Evolutionary conservation across 208 protist species (phyloP), one percentile per base, ranked within the genome.

Genomic region (Trypanosoma theileri): DNA sequence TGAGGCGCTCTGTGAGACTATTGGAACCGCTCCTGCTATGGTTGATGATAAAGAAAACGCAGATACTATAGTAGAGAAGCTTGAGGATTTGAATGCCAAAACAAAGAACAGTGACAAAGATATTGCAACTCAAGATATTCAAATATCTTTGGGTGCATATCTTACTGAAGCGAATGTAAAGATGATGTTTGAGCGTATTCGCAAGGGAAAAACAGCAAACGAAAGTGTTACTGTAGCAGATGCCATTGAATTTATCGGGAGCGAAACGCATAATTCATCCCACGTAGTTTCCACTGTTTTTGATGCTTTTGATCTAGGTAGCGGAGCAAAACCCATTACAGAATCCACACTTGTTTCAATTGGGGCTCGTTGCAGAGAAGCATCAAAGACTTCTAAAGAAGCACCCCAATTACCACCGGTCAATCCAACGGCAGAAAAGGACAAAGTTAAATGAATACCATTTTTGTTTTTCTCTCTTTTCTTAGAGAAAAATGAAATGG

Each of bases 221-320:
- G 83, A 96, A 74, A 73, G 65, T 46, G 80, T 96, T 26, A 80
- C 89, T 19, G 88, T 96, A 0, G 85, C 86, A 0, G 91, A 94
- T 71, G 88, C 86, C 13, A 93, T 93, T 67, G 88, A 96, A 52
- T 83, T 71, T 61, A 88, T 96, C 55, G 91, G 86, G 31, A 84
- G 82, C 48, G 85, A 92, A 54, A 94, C 86, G 0, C 86, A 94
- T 77, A 88, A 85, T 66, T 96, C 91, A 63, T 93, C 79, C 21
- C 91, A 96, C 75, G 80, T 89, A 46, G 86, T 96, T 41, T 96
- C 91, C 14, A 96, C 79, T 41, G 72, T 96, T 24, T 94, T 96
- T 75, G 91, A 96, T 66, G 85, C 86, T 1, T 94, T 96, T 62
- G 91, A 96, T 75, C 93, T 90, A 69, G 82, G 82, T 54, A 82